These are phyloP conservation scores for Globisporangium canariense DNA, from an alignment of 352 stramenopile genomes.

Conservation along the genomic window DNA sequence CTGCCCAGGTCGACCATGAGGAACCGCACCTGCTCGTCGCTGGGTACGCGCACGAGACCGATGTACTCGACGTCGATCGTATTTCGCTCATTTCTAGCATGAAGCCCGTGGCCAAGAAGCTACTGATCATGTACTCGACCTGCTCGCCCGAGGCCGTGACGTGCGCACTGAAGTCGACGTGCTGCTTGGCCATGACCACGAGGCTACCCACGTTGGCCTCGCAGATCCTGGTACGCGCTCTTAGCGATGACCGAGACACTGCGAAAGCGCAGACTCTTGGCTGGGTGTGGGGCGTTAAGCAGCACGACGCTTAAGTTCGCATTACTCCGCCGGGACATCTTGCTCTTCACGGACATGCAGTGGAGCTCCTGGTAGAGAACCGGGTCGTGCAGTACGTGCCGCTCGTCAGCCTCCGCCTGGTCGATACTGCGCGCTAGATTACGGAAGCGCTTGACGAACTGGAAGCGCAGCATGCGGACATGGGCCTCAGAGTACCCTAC, in stretches of 20 bases:
- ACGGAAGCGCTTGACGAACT: slow-evolving; percentile 6
- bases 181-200: slow-evolving; percentile 5
- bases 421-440: slow-evolving; percentile 2
- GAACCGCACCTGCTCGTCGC: not conserved
- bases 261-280: slow-evolving; percentile 1
- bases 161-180: not conserved
- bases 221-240: not conserved
- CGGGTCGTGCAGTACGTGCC: slow-evolving; percentile 2
- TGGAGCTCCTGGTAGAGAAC: slow-evolving; percentile 6
- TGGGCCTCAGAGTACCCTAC: not conserved
- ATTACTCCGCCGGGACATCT: not conserved
- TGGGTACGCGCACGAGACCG: not conserved
- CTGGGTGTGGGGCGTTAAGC: not conserved
- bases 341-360: not conserved
- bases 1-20: slow-evolving; percentile 3
- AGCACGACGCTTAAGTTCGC: slow-evolving; percentile 1
- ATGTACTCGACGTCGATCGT: slow-evolving; percentile 7
- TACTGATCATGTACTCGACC: not conserved
- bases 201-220: not conserved
- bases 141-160: not conserved
- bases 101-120: slow-evolving; percentile 1
- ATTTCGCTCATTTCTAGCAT: not conserved
- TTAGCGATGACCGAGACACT: not conserved
- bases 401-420: slow-evolving; percentile 2
- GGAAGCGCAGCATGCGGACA: slow-evolving; percentile 2